A percentile compares a stretch with the other conserved stretches of the same genome.
phyloP scores from a whole-genome alignment of 768 basidiomycete genomes.

The Tylopilus vinaceipallidus region DNA sequence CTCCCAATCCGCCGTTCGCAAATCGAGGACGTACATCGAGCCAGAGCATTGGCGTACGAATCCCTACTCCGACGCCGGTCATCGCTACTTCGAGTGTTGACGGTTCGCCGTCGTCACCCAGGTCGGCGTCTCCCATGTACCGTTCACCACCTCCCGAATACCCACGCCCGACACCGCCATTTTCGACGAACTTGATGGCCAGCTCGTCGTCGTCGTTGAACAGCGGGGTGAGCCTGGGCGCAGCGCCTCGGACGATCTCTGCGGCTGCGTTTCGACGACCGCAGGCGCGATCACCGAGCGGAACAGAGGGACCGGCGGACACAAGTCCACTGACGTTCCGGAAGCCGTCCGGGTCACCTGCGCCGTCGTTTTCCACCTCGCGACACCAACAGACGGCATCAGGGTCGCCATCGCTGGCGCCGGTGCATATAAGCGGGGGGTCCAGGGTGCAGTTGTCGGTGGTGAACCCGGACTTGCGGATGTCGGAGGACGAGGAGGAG shows the following conservation, averaged over 20 bases:
- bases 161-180: constrained; percentile 36
- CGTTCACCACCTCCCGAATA: constrained; percentile 46
- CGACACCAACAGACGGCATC: constrained; percentile 10
- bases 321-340: constrained; percentile 47
- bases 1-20: constrained; percentile 43
- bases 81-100: background rate
- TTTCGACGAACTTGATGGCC: constrained; percentile 29
- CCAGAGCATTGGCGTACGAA: constrained; percentile 5
- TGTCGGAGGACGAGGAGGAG: constrained; percentile 35
- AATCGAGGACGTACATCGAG: constrained; percentile 23
- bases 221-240: constrained; percentile 29
- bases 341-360: constrained; percentile 38
- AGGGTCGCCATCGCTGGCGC: constrained; percentile 22
- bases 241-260: constrained; percentile 56
- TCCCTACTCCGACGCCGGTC: constrained; percentile 6
- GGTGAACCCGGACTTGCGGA: constrained; percentile 27
- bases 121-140: constrained; percentile 3
- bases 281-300: constrained; percentile 33
- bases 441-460: constrained; percentile 24
- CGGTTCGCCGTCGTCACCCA: background rate
- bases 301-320: constrained; percentile 35
- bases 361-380: constrained; percentile 28
- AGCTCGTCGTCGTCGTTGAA: constrained; percentile 36
- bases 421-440: constrained; percentile 14
- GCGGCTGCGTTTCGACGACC: constrained; percentile 73